Base-by-base conservation (phyloP, 1,139 yeast species). In the Yamadazyma kanchanaburiensis region DNA sequence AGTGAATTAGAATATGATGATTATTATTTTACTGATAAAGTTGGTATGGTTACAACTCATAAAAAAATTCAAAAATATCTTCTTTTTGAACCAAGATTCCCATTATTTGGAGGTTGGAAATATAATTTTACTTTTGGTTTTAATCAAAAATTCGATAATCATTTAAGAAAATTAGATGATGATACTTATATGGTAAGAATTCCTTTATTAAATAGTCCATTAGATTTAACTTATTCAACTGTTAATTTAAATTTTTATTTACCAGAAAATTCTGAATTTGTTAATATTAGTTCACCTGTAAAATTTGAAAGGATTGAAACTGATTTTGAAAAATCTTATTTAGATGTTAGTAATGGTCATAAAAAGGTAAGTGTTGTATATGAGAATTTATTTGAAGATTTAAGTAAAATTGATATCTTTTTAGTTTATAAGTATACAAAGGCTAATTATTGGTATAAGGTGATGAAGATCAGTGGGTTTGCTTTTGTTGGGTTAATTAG, bases 111-210 rank as follows among this genome's bases (percentile, higher is more conserved):
- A 28, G 94, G 89, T 24, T 91, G 99, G 99, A 75, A 80, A 48
- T 91, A 88, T 60, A 88, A 91, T 60, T 91, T 87, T 65, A 91
- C 98, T 13, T 62, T 91, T 48, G 97, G 97, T 6, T 94, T 96
- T 96, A 76, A 81, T 34, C 74, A 77, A 42, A 63, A 68, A 23
- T 60, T 88, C 27, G 51, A 63, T 16, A 61, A 74, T 28, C 78
- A 70, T 45, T 64, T 87, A 35, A 76, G 60, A 43, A 53, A 55
- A 38, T 43, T 63, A 10, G 54, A 57, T 39, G 52, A 55, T n/a
- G 81, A 79, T 38, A 69, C 71, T 27, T 86, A 77, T 51, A 54
- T 84, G 21, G 60, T 84, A 24, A 70, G 68, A 31, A 74, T 88
- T 15, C 95, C 96, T 12, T 51, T 88, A 20, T 50, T 91, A 26